These are phyloP conservation scores for Phytopythium cucurbitacearum DNA, from an alignment of 352 stramenopile species.

Conservation along the genomic window DNA sequence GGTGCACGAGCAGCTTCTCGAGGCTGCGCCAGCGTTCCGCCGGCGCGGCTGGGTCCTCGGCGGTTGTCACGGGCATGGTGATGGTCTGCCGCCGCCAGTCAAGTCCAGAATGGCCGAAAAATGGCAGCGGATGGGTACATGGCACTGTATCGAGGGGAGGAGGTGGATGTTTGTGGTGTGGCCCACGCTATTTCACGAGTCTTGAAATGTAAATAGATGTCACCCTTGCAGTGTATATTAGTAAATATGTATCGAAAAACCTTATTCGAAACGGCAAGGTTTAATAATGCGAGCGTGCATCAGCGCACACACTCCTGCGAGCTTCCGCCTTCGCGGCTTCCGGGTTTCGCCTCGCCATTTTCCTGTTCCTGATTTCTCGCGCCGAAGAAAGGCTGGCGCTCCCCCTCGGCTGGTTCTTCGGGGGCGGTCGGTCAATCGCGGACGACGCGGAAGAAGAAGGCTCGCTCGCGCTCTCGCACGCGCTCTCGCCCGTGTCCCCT, in stretches of 20 bases:
- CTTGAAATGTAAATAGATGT: too few species aligned
- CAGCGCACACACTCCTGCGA: too few species aligned
- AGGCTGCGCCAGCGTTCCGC: constrained; percentile 35
- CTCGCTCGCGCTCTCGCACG: too few species aligned
- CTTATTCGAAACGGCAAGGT: too few species aligned
- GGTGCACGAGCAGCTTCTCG: constrained; percentile 56
- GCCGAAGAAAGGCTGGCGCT: neutral
- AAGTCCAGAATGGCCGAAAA: too few species aligned
- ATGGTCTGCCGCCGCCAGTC: neutral
- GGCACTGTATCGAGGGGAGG: neutral
- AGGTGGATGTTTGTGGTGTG: neutral
- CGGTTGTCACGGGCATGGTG: neutral
- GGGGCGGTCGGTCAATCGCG: neutral
- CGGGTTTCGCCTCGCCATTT: neutral
- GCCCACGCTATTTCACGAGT: too few species aligned
- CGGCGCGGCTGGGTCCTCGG: neutral
- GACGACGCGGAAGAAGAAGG: too few species aligned
- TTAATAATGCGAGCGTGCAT: too few species aligned
- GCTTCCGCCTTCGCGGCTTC: too few species aligned
- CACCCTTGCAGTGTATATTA: too few species aligned
- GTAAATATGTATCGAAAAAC: too few species aligned
- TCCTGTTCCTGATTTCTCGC: constrained; percentile 2
- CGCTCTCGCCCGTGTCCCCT: too few species aligned
- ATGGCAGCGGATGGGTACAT: neutral
- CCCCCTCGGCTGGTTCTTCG: neutral